Evolutionary conservation across 192 early-diverging fungal genomes (phyloP).

Genomic region (Coemansia sp.): DNA sequence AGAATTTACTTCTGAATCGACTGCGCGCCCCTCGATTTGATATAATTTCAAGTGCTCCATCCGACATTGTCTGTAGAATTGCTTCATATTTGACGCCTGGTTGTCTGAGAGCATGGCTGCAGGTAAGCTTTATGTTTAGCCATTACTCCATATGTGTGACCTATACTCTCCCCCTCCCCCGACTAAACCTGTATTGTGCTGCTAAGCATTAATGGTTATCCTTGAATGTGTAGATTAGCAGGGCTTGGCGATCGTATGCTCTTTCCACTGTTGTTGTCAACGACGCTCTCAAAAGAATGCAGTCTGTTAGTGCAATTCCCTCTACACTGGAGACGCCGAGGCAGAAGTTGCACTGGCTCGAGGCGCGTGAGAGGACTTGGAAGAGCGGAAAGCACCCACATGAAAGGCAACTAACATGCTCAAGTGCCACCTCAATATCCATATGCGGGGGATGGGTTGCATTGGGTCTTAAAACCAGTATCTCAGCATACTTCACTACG

Average conservation of each 20-base stretch:
- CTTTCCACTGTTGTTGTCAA: slow-evolving; percentile 4
- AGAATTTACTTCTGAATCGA: slow-evolving; percentile 1
- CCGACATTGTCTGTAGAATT: slow-evolving; percentile 12
- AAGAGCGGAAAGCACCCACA: background rate
- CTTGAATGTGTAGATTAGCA: background rate
- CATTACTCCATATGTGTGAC: background rate
- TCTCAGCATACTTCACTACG: slow-evolving; percentile 6
- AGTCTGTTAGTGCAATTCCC: slow-evolving; percentile 1
- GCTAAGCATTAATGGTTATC: background rate
- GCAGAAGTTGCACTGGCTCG: slow-evolving; percentile 14
- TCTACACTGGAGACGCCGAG: background rate
- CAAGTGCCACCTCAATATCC: slow-evolving; percentile 9
- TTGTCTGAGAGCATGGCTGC: background rate
- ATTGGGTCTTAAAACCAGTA: slow-evolving; percentile 7
- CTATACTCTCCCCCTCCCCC: background rate
- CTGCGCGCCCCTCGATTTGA: background rate
- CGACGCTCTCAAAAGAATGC: slow-evolving; percentile 6
- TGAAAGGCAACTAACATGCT: background rate
- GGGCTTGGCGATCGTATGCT: slow-evolving; percentile 21
- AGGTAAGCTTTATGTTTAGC: background rate
- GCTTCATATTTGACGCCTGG: background rate
- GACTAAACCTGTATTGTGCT: background rate
- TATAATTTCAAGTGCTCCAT: slow-evolving; percentile 13
- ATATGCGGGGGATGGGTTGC: slow-evolving; percentile 15
- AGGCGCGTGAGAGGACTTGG: slow-evolving; percentile 19